phyloP scores from a whole-genome alignment of 768 basidiomycete species.

The Tulasnella sp. region DNA sequence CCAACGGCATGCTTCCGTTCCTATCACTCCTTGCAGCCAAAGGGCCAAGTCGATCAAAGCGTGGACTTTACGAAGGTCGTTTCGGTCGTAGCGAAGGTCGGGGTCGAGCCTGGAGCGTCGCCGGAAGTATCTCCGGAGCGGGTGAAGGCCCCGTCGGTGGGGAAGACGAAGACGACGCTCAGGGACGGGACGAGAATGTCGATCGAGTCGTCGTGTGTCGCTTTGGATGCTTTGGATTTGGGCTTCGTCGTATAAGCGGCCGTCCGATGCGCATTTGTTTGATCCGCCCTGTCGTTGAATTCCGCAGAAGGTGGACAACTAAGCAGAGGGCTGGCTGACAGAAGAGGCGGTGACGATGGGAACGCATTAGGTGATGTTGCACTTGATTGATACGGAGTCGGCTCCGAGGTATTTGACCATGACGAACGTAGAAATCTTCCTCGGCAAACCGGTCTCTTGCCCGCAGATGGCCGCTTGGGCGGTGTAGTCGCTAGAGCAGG shows the following conservation, averaged over 20 bases:
- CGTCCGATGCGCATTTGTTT: slow-evolving; percentile 23
- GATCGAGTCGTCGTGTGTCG: not conserved
- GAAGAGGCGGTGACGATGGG: no score
- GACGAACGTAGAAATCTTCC: not conserved
- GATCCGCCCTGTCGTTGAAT: slow-evolving; percentile 17
- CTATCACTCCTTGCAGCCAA: not conserved
- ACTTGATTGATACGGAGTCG: slow-evolving; percentile 13
- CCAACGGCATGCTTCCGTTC: not conserved
- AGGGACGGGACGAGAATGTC: slow-evolving; percentile 14
- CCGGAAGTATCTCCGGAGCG: not conserved
- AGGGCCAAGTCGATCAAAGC: not conserved
- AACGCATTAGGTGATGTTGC: slow-evolving; percentile 26
- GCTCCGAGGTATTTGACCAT: slow-evolving; percentile 19
- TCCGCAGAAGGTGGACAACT: no score
- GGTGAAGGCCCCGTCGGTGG: slow-evolving; percentile 12
- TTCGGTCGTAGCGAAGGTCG: not conserved
- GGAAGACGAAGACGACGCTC: slow-evolving; percentile 27
- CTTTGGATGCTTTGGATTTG: slow-evolving; percentile 21
- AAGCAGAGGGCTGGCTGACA: no score
- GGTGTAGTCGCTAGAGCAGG: slow-evolving; percentile 19
- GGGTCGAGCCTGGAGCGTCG: not conserved
- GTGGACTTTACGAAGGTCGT: not conserved
- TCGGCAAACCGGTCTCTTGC: slow-evolving; percentile 17
- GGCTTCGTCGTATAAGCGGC: slow-evolving; percentile 2
- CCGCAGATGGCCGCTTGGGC: slow-evolving; percentile 21